Evolutionary conservation across 1,284 basidiomycete genomes (phyloP).

Genomic region (Leccinum laetum): DNA sequence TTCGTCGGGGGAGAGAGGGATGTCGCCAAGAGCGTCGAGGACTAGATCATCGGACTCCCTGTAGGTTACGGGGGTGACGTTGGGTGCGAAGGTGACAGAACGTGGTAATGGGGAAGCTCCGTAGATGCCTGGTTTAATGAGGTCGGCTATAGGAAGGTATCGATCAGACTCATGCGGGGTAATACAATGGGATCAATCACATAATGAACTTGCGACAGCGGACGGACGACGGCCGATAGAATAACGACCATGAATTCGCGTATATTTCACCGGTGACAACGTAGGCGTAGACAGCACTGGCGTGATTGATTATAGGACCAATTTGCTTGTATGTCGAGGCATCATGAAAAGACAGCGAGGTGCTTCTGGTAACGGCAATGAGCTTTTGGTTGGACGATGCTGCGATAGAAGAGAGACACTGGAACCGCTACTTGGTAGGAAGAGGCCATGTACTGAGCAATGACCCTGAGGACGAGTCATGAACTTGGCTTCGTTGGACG

Average conservation of each 20-base stretch:
- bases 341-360: no score
- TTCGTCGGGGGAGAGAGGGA: conserved; percentile 20
- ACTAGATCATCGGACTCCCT: conserved; percentile 43
- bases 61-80: conserved; percentile 66
- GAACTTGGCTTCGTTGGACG: no score
- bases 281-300: no score
- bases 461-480: no score
- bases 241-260: conserved; percentile 19
- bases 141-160: conserved; percentile 26
- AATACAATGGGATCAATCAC: conserved; percentile 1
- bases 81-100: conserved; percentile 69
- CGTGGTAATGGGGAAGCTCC: conserved; percentile 45
- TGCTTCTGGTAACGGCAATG: no score
- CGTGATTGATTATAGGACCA: no score
- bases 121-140: conserved; percentile 59
- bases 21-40: conserved; percentile 31
- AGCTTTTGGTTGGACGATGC: no score
- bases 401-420: no score
- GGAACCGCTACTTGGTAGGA: no score
- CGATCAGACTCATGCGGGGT: not conserved
- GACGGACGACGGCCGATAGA: conserved; percentile 26
- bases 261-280: no score
- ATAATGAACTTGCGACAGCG: conserved; percentile 11
- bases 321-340: no score
- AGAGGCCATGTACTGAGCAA: no score